These are phyloP conservation scores for Colletotrichum tanaceti DNA, from an alignment of 2,329 filamentous ascomycete species.

Conservation along the genomic window DNA sequence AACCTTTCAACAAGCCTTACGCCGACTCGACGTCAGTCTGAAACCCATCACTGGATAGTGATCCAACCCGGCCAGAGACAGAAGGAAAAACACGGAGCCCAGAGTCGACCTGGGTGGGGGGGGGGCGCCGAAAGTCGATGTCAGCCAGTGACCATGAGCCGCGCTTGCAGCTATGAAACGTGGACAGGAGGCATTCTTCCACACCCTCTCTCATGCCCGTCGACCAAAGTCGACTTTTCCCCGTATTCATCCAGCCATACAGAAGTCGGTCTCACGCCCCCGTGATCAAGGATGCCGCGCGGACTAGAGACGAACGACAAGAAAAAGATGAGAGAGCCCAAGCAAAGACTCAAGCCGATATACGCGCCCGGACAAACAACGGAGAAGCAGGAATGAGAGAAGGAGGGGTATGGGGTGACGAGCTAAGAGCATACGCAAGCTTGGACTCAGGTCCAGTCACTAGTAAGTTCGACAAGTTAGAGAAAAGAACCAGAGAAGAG, in stretches of 20 bases:
- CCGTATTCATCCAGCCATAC: constrained; percentile 17
- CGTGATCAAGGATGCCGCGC: constrained; percentile 25
- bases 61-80: not conserved
- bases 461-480: constrained; percentile 28
- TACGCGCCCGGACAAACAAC: not conserved
- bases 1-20: constrained; percentile 7
- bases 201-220: constrained; percentile 25
- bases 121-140: constrained; percentile 20
- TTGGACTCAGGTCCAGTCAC: constrained; percentile 27
- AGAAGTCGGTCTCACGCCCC: not conserved
- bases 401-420: constrained; percentile 21
- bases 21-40: constrained; percentile 25
- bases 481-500: constrained; percentile 4
- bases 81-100: constrained; percentile 6
- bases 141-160: constrained; percentile 28
- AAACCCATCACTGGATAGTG: constrained; percentile 4
- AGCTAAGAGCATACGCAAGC: constrained; percentile 28
- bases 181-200: constrained; percentile 27
- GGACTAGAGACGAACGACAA: constrained; percentile 2
- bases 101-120: constrained; percentile 9
- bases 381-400: constrained; percentile 11
- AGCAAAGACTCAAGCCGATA: not conserved
- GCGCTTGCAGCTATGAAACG: constrained; percentile 37
- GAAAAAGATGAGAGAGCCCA: not conserved
- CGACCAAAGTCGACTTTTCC: not conserved